A percentile compares a stretch with the other conserved stretches of the same genome.
phyloP scores from a whole-genome alignment of 768 basidiomycete genomes.

The Termitomyces bulborhizus region DNA sequence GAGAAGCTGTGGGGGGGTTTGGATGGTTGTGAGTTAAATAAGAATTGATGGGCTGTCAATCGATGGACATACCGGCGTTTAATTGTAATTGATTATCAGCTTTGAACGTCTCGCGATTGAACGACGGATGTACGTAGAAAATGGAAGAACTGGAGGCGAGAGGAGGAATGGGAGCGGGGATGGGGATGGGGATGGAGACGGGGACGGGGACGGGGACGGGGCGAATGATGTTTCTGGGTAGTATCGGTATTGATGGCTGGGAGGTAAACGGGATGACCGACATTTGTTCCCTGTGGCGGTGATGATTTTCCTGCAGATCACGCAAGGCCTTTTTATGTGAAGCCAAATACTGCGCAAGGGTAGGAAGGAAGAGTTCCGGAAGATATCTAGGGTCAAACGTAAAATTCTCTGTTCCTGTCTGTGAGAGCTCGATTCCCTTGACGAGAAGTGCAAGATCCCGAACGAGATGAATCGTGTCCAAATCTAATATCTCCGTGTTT shows the following conservation, averaged over 20 bases:
- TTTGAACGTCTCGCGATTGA: not conserved
- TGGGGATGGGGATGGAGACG: no score
- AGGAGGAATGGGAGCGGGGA: no score
- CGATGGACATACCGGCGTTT: not conserved
- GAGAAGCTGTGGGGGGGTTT: no score
- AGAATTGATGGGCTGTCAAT: not conserved
- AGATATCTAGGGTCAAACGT: not conserved
- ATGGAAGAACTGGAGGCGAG: not conserved
- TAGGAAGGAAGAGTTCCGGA: constrained; percentile 3
- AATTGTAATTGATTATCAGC: not conserved
- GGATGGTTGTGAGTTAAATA: no score
- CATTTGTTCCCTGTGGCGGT: not conserved
- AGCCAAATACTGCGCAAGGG: constrained; percentile 7
- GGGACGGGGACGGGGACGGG: no score
- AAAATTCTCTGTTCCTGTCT: not conserved
- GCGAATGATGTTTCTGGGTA: not conserved
- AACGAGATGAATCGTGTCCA: not conserved
- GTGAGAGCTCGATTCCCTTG: not conserved
- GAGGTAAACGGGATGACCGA: not conserved
- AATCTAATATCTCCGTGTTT: not conserved
- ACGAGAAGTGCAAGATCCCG: not conserved
- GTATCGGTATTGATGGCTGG: not conserved
- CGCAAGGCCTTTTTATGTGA: not conserved
- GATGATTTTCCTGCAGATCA: not conserved
- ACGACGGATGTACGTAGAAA: not conserved